These are phyloP conservation scores for Hanseniaspora clermontiae DNA, from an alignment of 805 yeast genomes.

Conservation along the genomic window DNA sequence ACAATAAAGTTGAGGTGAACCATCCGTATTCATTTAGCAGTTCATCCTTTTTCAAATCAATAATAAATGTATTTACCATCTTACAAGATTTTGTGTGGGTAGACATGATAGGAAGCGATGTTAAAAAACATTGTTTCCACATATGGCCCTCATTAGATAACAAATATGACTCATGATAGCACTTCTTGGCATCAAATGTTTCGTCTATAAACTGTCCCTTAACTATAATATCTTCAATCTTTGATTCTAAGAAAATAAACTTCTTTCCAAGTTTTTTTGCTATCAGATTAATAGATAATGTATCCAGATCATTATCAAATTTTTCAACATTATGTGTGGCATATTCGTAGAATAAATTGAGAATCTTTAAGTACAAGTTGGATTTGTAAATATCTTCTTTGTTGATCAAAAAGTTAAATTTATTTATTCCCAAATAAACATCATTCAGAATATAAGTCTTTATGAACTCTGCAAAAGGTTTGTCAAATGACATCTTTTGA, in stretches of 20 bases:
- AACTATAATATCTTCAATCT: background rate
- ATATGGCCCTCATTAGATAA: slow-evolving; percentile 21
- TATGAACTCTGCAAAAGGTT: slow-evolving; percentile 20
- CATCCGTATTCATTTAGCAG: slow-evolving; percentile 25
- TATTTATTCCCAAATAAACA: slow-evolving; percentile 16
- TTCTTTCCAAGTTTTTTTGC: slow-evolving; percentile 16
- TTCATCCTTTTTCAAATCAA: slow-evolving; percentile 22
- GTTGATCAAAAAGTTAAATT: slow-evolving; percentile 20
- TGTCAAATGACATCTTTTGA: slow-evolving; percentile 12
- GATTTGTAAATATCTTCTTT: slow-evolving; percentile 16
- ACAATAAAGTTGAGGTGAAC: slow-evolving; percentile 25
- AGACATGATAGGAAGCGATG: slow-evolving; percentile 29
- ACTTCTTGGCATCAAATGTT: slow-evolving; percentile 17
- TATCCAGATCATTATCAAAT: slow-evolving; percentile 21
- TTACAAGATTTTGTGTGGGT: slow-evolving; percentile 28
- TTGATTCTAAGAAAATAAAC: slow-evolving; percentile 8
- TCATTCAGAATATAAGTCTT: slow-evolving; percentile 14
- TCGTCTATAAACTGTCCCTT: slow-evolving; percentile 25
- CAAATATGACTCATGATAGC: slow-evolving; percentile 12
- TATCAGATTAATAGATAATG: slow-evolving; percentile 20
- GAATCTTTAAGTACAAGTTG: slow-evolving; percentile 15
- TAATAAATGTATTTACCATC: slow-evolving; percentile 25
- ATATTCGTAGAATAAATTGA: slow-evolving; percentile 21
- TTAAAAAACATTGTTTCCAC: slow-evolving; percentile 31
- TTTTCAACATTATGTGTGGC: slow-evolving; percentile 17